Evolutionary conservation across 1,284 basidiomycete species (phyloP).

Genomic region (Heterobasidion occidentale): DNA sequence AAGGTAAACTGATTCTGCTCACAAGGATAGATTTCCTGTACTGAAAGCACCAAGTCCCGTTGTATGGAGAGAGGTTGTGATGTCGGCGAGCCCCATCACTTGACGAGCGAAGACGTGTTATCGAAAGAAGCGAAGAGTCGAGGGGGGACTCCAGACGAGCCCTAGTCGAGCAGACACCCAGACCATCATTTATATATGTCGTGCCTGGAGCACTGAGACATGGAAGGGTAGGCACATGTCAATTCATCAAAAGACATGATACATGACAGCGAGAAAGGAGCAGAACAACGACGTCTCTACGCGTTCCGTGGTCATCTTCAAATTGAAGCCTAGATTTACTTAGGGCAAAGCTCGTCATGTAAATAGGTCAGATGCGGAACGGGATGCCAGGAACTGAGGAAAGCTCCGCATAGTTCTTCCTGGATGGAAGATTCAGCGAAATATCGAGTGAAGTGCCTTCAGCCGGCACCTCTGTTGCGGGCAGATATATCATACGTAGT

Average conservation of each 20-base stretch:
- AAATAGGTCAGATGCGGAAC: too few relatives aligned
- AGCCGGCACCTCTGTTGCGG: too few relatives aligned
- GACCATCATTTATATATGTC: too few relatives aligned
- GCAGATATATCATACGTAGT: too few relatives aligned
- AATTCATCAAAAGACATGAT: neutral
- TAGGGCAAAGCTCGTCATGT: too few relatives aligned
- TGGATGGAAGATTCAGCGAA: too few relatives aligned
- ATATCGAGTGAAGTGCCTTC: too few relatives aligned
- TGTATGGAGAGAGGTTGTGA: neutral
- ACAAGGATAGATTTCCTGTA: neutral
- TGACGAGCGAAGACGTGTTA: neutral
- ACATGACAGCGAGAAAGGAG: neutral
- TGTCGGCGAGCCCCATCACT: neutral
- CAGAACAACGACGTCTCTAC: neutral
- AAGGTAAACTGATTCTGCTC: neutral
- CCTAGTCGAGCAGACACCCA: too few relatives aligned
- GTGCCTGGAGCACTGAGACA: neutral
- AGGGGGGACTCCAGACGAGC: neutral
- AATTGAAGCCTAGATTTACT: too few relatives aligned
- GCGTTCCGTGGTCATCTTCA: too few relatives aligned
- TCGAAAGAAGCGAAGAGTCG: neutral
- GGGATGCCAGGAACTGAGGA: too few relatives aligned
- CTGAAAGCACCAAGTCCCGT: neutral
- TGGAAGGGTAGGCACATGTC: neutral
- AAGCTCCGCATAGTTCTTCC: too few relatives aligned